These are phyloP conservation scores for Argentina anserina DNA, from an alignment of 306 rosid genomes.

Conservation along the genomic window DNA sequence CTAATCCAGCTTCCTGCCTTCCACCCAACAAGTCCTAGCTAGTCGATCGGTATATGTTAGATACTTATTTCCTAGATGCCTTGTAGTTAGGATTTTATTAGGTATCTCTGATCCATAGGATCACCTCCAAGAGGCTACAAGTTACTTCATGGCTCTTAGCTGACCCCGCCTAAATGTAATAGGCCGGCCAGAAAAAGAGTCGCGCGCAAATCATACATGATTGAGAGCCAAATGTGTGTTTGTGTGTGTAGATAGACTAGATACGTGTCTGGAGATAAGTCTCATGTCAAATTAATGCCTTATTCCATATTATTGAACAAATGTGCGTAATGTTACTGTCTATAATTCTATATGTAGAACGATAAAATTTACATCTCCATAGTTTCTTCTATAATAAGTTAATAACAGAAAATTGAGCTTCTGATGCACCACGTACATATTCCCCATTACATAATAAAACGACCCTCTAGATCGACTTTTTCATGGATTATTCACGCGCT, in stretches of 20 bases:
- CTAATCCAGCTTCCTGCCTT: too few species aligned
- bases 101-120: neutral
- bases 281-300: neutral
- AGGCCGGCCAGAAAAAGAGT: too few species aligned
- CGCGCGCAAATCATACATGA: neutral
- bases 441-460: neutral
- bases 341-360: neutral
- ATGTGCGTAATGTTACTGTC: neutral
- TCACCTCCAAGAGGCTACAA: neutral
- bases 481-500: constrained; percentile 35
- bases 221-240: neutral
- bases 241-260: too few species aligned
- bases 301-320: neutral
- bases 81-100: neutral
- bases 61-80: neutral
- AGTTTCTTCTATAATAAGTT: neutral
- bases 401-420: neutral
- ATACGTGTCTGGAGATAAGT: too few species aligned
- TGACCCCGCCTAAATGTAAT: too few species aligned
- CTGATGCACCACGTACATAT: neutral
- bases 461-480: neutral
- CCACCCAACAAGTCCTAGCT: neutral
- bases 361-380: constrained; percentile 13
- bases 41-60: neutral
- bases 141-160: too few species aligned